Conservation (phyloP, 2,329 filamentous ascomycete species). For the Claviceps lovelessii region DNA sequence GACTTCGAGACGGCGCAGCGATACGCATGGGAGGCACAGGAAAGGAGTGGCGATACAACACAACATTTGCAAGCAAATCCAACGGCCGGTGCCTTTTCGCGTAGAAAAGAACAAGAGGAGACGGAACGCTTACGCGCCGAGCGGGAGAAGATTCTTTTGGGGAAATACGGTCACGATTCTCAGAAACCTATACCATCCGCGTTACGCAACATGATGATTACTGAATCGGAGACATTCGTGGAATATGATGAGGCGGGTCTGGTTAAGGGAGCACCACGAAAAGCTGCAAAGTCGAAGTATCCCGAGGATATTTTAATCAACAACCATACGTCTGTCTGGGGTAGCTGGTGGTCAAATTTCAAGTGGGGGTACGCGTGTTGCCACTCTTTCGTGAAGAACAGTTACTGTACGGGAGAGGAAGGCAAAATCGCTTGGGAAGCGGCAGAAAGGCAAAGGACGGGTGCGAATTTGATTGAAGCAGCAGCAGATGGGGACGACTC, state of each 20-base stretch:
- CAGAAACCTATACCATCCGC: conserved; percentile 40
- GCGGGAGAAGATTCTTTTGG: conserved; percentile 54
- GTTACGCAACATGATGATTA: conserved; percentile 52
- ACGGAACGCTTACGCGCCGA: conserved; percentile 53
- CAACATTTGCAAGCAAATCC: conserved; percentile 93
- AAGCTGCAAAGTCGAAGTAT: conserved; percentile 76
- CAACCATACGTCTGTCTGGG: conserved; percentile 89
- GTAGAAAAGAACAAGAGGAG: conserved; percentile 67
- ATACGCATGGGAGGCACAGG: conserved; percentile 93
- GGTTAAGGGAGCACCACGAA: conserved; percentile 75
- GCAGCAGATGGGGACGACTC: conserved; percentile 16
- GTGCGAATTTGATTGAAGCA: conserved; percentile 26
- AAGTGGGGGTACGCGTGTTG: conserved; percentile 95
- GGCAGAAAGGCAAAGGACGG: conserved; percentile 46
- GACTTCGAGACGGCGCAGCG: conserved; percentile 82
- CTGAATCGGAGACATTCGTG: conserved; percentile 73
- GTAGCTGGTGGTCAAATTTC: conserved; percentile 94
- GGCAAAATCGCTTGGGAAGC: conserved; percentile 71
- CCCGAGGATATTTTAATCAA: conserved; percentile 73
- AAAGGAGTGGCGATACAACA: conserved; percentile 61
- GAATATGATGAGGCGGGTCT: conserved; percentile 87
- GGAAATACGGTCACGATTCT: conserved; percentile 68
- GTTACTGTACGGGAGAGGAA: conserved; percentile 88
- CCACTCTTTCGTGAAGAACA: conserved; percentile 87
- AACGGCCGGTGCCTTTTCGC: conserved; percentile 72